Conservation (phyloP, 1,284 basidiomycete species). For the Taiwanofungus camphoratus region DNA sequence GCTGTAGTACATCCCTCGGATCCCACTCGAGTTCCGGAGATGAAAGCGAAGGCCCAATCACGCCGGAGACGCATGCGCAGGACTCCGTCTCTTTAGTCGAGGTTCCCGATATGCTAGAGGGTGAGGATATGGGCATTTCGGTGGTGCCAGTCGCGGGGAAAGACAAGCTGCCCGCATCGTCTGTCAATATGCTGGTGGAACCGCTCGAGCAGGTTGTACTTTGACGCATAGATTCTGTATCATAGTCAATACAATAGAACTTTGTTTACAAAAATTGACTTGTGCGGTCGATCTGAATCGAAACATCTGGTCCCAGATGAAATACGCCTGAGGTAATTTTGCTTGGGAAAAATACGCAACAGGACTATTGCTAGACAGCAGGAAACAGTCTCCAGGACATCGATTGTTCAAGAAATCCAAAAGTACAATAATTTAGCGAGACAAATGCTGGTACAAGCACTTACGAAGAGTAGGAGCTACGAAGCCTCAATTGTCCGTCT, state of each 20-base stretch:
- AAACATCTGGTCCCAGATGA: too few relatives aligned
- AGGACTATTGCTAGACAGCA: too few relatives aligned
- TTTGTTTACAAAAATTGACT: too few relatives aligned
- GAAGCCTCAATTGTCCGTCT: slow-evolving; percentile 39
- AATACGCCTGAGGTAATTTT: too few relatives aligned
- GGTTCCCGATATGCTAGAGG: slow-evolving; percentile 13
- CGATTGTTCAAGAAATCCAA: too few relatives aligned
- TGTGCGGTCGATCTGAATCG: too few relatives aligned
- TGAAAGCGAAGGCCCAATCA: slow-evolving; percentile 16
- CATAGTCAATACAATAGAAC: too few relatives aligned
- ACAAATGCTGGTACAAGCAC: background rate
- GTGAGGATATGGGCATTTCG: slow-evolving; percentile 10
- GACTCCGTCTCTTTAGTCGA: slow-evolving; percentile 11
- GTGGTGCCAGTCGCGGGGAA: slow-evolving; percentile 1
- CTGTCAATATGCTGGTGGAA: slow-evolving; percentile 1
- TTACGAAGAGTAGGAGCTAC: slow-evolving; percentile 6
- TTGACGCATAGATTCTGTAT: background rate
- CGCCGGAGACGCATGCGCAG: slow-evolving; percentile 15
- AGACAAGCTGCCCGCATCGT: background rate
- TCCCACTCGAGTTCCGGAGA: slow-evolving; percentile 10
- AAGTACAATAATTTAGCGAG: slow-evolving; percentile 10
- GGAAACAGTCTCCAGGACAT: too few relatives aligned
- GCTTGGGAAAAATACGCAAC: too few relatives aligned
- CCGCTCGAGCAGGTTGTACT: background rate
- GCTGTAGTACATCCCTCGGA: background rate